Conservation (phyloP, 495 filamentous ascomycete genomes). For the Emericellopsis terricola region DNA sequence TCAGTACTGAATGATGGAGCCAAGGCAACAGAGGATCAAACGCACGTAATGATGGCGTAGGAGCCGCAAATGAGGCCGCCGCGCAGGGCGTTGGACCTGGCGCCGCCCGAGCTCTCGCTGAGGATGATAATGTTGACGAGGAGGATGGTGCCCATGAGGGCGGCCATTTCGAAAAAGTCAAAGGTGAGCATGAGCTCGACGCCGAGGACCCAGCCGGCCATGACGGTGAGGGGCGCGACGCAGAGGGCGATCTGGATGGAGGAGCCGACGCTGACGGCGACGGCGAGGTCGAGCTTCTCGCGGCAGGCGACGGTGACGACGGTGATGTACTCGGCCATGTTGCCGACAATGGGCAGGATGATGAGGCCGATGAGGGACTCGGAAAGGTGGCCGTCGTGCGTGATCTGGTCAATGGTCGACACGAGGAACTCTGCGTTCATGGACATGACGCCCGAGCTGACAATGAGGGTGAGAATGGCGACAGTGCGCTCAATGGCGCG, state of each 20-base stretch:
- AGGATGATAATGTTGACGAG: slow-evolving; percentile 69
- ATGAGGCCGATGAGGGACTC: slow-evolving; percentile 71
- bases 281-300: slow-evolving; percentile 82
- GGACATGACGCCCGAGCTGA: slow-evolving; percentile 61
- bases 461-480: slow-evolving; percentile 50
- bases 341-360: slow-evolving; percentile 73
- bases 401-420: slow-evolving; percentile 51
- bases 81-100: slow-evolving; percentile 49
- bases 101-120: slow-evolving; percentile 40
- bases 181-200: slow-evolving; percentile 72
- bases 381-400: slow-evolving; percentile 38
- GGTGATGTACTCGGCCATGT: slow-evolving; percentile 76
- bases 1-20: no score
- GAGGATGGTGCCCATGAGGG: slow-evolving; percentile 62
- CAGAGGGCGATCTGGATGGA: slow-evolving; percentile 74
- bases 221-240: slow-evolving; percentile 62
- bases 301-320: slow-evolving; percentile 67
- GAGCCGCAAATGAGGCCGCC: slow-evolving; percentile 57
- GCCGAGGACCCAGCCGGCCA: slow-evolving; percentile 60
- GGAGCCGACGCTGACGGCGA: slow-evolving; percentile 65
- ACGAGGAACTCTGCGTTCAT: slow-evolving; percentile 74
- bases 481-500: slow-evolving; percentile 44
- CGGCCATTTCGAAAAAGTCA: slow-evolving; percentile 69
- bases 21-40: no score
- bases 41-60: slow-evolving; percentile 42